These are phyloP conservation scores for Talaromyces liani DNA, from an alignment of 495 filamentous ascomycete species.

Conservation along the genomic window DNA sequence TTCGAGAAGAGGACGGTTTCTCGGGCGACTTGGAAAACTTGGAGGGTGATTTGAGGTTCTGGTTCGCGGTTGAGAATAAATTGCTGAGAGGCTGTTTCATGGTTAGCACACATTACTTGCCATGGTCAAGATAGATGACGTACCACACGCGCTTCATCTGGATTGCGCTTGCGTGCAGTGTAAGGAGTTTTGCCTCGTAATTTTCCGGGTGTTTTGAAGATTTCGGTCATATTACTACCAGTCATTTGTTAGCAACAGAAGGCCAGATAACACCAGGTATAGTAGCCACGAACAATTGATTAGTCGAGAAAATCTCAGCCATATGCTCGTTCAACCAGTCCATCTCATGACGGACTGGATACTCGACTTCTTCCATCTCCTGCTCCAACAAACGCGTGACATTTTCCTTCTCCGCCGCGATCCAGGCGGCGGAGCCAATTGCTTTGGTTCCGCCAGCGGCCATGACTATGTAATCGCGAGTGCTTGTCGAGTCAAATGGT, in stretches of 20 bases:
- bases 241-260: background rate
- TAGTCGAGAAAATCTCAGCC: conserved; percentile 82
- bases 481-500: background rate
- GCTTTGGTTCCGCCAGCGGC: conserved; percentile 39
- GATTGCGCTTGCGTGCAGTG: conserved; percentile 63
- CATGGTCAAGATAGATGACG: conserved; percentile 16
- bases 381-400: conserved; percentile 53
- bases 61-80: conserved; percentile 58
- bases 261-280: background rate
- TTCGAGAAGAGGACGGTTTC: background rate
- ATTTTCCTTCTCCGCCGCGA: conserved; percentile 58
- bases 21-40: conserved; percentile 1
- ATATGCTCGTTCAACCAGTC: conserved; percentile 98
- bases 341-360: conserved; percentile 79
- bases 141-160: conserved; percentile 62
- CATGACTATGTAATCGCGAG: conserved; percentile 38
- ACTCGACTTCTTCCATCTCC: conserved; percentile 85
- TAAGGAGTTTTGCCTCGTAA: conserved; percentile 89
- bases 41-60: conserved; percentile 4
- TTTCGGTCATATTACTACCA: conserved; percentile 72
- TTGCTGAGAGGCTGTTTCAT: conserved; percentile 66
- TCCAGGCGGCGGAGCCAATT: conserved; percentile 62
- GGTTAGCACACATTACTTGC: conserved; percentile 9
- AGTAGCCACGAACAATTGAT: conserved; percentile 60
- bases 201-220: conserved; percentile 95